phyloP scores from a whole-genome alignment of 2,329 filamentous ascomycete genomes.

The Trichoderma endophyticum region DNA sequence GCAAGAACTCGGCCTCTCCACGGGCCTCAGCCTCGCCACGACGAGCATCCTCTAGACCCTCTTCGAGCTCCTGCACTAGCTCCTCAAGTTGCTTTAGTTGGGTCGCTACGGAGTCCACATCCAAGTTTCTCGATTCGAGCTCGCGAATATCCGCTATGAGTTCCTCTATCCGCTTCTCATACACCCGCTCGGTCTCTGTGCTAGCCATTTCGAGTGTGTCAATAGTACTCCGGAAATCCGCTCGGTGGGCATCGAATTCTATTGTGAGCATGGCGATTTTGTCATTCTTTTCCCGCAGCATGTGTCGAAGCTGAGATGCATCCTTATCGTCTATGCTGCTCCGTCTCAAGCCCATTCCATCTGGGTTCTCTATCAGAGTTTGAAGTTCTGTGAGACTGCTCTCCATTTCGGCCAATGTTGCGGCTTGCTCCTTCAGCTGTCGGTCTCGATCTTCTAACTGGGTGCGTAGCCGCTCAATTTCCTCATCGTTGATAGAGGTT shows the following conservation, averaged over 20 bases:
- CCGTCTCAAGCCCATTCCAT: slow-evolving; percentile 41
- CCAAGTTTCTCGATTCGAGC: slow-evolving; percentile 75
- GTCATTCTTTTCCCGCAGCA: slow-evolving; percentile 92
- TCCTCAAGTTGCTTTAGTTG: slow-evolving; percentile 96
- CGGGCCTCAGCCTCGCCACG: slow-evolving; percentile 92
- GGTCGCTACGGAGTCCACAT: slow-evolving; percentile 84
- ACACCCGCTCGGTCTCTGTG: slow-evolving; percentile 91
- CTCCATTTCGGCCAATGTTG: slow-evolving; percentile 85
- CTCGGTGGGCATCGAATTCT: slow-evolving; percentile 91
- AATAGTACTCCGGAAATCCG: slow-evolving; percentile 94
- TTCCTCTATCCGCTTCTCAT: slow-evolving; percentile 88
- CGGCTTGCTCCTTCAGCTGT: slow-evolving; percentile 84
- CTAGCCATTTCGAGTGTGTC: slow-evolving; percentile 95
- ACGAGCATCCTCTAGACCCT: slow-evolving; percentile 90
- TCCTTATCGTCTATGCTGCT: slow-evolving; percentile 66
- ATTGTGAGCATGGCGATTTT: slow-evolving; percentile 89
- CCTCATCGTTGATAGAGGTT: slow-evolving; percentile 60
- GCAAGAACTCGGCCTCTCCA: slow-evolving; percentile 90
- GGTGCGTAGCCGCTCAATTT: slow-evolving; percentile 67
- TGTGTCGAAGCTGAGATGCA: slow-evolving; percentile 69
- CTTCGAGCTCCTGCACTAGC: slow-evolving; percentile 92
- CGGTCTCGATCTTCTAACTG: slow-evolving; percentile 81
- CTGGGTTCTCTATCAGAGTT: slow-evolving; percentile 61
- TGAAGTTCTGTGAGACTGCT: slow-evolving; percentile 75
- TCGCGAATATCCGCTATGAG: slow-evolving; percentile 80